A percentile compares a stretch with the other conserved stretches of the same genome.
Conservation (phyloP, 2,329 filamentous ascomycete species). For the Cladosporium sp. region DNA sequence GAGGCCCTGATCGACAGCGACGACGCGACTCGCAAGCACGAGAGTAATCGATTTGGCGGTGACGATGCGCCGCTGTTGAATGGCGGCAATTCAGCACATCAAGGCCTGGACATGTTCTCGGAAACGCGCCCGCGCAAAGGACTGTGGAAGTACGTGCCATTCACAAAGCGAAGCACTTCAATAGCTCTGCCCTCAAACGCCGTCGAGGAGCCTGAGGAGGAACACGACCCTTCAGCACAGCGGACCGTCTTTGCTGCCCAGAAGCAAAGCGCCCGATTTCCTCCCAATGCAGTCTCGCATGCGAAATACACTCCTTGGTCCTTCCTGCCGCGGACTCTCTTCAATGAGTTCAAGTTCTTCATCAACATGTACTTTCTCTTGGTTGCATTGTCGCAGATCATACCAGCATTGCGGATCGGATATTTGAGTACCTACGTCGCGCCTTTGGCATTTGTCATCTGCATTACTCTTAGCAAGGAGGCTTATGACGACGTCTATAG, state of each 20-base stretch:
- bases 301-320: slow-evolving; percentile 96
- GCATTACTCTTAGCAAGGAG: slow-evolving; percentile 92
- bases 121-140: slow-evolving; percentile 27
- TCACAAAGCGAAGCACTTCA: slow-evolving; percentile 18
- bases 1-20: slow-evolving; percentile 56
- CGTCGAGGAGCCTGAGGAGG: slow-evolving; percentile 38
- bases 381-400: slow-evolving; percentile 88
- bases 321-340: slow-evolving; percentile 88
- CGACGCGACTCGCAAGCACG: slow-evolving; percentile 33
- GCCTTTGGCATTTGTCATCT: slow-evolving; percentile 83
- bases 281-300: slow-evolving; percentile 88
- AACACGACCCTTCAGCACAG: slow-evolving; percentile 60
- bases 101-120: slow-evolving; percentile 24
- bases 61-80: slow-evolving; percentile 71
- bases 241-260: slow-evolving; percentile 73
- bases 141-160: slow-evolving; percentile 25
- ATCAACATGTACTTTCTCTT: slow-evolving; percentile 99
- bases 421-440: slow-evolving; percentile 94
- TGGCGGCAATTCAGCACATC: slow-evolving; percentile 15
- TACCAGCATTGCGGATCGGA: slow-evolving; percentile 83
- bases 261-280: slow-evolving; percentile 68
- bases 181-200: slow-evolving; percentile 22
- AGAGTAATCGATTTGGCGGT: slow-evolving; percentile 3
- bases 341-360: slow-evolving; percentile 99
- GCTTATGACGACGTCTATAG: slow-evolving; percentile 88